Evolutionary conservation across 371 early-diverging fungal species (phyloP).

Genomic region (Blakeslea trispora): DNA sequence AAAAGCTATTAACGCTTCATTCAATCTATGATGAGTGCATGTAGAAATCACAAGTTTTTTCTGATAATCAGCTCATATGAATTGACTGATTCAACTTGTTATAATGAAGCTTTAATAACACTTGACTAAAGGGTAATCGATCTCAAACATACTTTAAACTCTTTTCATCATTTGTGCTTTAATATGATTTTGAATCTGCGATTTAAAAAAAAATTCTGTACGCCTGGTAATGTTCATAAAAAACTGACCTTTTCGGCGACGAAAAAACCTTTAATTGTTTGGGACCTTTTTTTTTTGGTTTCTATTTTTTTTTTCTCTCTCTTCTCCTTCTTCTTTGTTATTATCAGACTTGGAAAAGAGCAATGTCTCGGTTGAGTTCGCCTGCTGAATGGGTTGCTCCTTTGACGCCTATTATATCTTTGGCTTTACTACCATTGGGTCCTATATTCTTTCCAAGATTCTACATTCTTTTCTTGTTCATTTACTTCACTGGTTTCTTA

Average conservation of each 20-base stretch:
- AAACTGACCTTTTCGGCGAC: too few species aligned
- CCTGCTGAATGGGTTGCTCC: constrained; percentile 57
- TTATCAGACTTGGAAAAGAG: not conserved
- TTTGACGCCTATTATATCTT: constrained; percentile 39
- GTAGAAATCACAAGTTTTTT: too few species aligned
- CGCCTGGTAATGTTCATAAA: too few species aligned
- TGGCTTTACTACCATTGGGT: constrained; percentile 43
- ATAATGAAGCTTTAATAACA: too few species aligned
- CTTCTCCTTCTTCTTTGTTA: constrained; percentile 2
- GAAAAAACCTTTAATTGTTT: not conserved
- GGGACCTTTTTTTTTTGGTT: constrained; percentile 9
- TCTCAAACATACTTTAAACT: not conserved
- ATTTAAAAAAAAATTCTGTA: too few species aligned
- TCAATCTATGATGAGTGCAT: too few species aligned
- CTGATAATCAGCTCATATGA: too few species aligned
- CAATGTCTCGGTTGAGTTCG: constrained; percentile 25
- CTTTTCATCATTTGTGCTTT: too few species aligned
- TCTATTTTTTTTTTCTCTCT: constrained; percentile 7
- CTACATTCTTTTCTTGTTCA: constrained; percentile 42
- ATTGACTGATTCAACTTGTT: too few species aligned
- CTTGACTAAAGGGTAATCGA: too few species aligned
- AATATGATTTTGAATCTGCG: too few species aligned
- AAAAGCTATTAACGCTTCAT: too few species aligned
- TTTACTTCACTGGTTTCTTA: constrained; percentile 44
- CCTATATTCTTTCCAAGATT: constrained; percentile 46